Conservation (phyloP, 306 rosid species). For the Vigna trinervia region DNA sequence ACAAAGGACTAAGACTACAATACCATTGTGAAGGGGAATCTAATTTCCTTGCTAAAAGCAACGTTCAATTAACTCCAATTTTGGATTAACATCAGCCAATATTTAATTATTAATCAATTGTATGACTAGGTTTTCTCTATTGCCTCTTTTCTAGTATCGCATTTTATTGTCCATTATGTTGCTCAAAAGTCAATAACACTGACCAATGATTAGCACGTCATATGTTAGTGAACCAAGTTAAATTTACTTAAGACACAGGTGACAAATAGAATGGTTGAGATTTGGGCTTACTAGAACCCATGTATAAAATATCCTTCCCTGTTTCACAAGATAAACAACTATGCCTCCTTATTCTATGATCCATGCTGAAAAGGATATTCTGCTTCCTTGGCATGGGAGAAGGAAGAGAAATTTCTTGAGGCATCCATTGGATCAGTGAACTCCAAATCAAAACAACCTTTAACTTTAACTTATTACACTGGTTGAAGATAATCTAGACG, state of each 20-base stretch:
- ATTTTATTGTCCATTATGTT: conserved; percentile 4
- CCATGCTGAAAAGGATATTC: conserved; percentile 1
- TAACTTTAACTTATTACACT: not conserved
- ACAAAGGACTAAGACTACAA: not conserved
- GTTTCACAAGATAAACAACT: conserved; percentile 29
- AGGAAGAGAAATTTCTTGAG: not conserved
- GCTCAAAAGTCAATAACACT: not conserved
- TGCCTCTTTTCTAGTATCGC: conserved; percentile 1
- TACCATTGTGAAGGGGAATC: not conserved
- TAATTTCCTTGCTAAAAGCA: not conserved
- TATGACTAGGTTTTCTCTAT: not conserved
- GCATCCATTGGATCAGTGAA: conserved; percentile 11
- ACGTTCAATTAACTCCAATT: conserved; percentile 26
- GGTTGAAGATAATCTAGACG: conserved; percentile 22
- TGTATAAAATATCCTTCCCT: conserved; percentile 1
- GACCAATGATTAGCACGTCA: conserved; percentile 4
- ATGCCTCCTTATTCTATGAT: not conserved
- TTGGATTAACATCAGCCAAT: conserved; percentile 8
- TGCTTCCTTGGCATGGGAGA: not conserved
- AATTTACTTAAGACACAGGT: not conserved
- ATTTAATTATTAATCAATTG: conserved; percentile 8
- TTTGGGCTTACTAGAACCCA: conserved; percentile 12
- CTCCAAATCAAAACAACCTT: conserved; percentile 14
- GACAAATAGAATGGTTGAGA: not conserved
- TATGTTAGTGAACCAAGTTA: conserved; percentile 7